Evolutionary conservation across 352 stramenopile genomes (phyloP).

Genomic region (Thraustochytrium striatum): DNA sequence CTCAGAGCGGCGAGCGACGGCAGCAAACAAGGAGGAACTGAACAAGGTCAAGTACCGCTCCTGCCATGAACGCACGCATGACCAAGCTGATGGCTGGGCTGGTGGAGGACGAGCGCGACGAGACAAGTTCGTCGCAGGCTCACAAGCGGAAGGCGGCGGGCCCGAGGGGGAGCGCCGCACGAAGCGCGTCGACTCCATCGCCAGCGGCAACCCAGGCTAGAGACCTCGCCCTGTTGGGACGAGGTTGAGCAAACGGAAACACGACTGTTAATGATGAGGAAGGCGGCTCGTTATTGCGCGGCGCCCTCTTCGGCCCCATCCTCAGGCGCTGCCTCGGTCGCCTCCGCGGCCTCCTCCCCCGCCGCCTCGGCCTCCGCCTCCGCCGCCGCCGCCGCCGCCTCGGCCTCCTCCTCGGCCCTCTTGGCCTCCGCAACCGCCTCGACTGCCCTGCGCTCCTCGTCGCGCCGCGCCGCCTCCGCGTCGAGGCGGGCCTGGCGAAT

Average conservation of each 20-base stretch:
- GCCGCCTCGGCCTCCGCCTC: slow-evolving; percentile 60
- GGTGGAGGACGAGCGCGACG: neutral
- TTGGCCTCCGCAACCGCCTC: neutral
- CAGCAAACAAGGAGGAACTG: slow-evolving; percentile 36
- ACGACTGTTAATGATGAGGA: neutral
- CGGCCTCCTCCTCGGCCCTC: slow-evolving; percentile 8
- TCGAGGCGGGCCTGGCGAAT: slow-evolving; percentile 27
- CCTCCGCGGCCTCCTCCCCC: slow-evolving; percentile 58
- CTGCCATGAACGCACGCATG: slow-evolving; percentile 42
- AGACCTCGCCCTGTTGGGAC: neutral
- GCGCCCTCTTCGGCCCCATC: slow-evolving; percentile 53
- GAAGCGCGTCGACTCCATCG: too few relatives aligned
- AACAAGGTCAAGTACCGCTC: slow-evolving; percentile 43
- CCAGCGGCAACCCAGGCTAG: too few relatives aligned
- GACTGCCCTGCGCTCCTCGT: neutral
- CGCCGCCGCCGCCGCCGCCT: slow-evolving; percentile 26
- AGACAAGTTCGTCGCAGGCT: too few relatives aligned
- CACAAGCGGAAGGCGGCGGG: too few relatives aligned
- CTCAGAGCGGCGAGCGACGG: too few relatives aligned
- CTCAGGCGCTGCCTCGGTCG: slow-evolving; percentile 51
- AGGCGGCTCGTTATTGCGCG: neutral
- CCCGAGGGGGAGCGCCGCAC: too few relatives aligned
- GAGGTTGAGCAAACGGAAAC: neutral
- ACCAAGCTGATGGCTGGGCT: slow-evolving; percentile 16
- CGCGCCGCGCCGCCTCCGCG: neutral